Evolutionary conservation across 208 protist species (phyloP), one percentile per base, ranked within the genome.

Genomic region (Crithidia acanthocephali): DNA sequence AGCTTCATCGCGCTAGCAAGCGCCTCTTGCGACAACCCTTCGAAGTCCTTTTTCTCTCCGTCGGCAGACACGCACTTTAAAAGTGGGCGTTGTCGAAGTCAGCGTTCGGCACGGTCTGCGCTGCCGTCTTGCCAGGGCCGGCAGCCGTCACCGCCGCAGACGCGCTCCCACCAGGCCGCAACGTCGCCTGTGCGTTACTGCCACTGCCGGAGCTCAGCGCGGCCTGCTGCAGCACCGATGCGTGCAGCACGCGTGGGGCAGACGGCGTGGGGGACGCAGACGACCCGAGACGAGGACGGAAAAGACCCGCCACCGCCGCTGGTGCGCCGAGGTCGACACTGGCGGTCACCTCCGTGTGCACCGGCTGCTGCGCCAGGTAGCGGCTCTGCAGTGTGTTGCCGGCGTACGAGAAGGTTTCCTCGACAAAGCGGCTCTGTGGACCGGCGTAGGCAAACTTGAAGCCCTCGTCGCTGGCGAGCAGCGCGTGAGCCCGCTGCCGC

Each of bases 391-490:
- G 63, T 20, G 91, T 85, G 59, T 92, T 86, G n/a, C 83, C 87
- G 7, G 53, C 70, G 75, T 90, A 87, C 18, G 74, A 75, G 56
- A 92, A 96, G 20, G 83, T 92, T 68, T 96, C 92, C 51, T 85
- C 67, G 10, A 96, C 92, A 67, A 93, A 77, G 25, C 92, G 87
- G 55, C 73, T 87, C 48, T 66, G 68, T 22, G 74, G 71, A 2
- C 67, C 61, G 62, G 83, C 83, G 76, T 87, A 75, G 50, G 64
- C 63, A 61, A 96, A 96, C 35, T 53, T 42, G 64, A 84, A 95
- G 47, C 89, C 87, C 66, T 94, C 88, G 60, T 94, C 90, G 50
- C 72, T 63, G 32, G 92, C 83, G 16, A 96, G 80, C 53, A 96
- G 77, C n/a, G 79, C 56, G 72, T 78, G 72, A n/a, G 47, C 35